Evolutionary conservation across 108 stramenopile genomes (phyloP), one percentile per base, ranked within the genome.

Genomic region (Pseudonitzschia multistriata): DNA sequence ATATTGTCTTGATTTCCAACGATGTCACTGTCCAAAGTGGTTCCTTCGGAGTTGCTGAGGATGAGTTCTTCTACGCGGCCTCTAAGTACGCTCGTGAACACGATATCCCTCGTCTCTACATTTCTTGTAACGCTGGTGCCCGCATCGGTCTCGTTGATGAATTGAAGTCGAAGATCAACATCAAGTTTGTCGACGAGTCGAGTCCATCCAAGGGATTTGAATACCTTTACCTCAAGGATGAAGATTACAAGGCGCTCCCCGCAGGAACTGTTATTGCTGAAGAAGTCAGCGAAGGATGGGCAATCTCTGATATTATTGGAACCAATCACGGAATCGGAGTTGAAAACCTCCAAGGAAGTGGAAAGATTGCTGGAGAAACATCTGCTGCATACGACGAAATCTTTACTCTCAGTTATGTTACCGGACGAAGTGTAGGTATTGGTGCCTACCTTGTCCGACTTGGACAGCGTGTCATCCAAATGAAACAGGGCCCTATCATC

Each of bases 1-100:
- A 97, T 47, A 87, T 98, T 76, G 96, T 98, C 56, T 76, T 98
- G 59, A 95, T 97, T 74, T 83, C 97, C 48, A 98, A 98, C 69
- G 98, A 98, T 79, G 96, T 98, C n/a, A 98, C 98, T 69, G 93
- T 96, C 29, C 93, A 97, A 78, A 91, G 92, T 79, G 98, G 98
- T 66, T 97, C 96, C 45, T 98, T 98, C 74, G 98, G 97, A 37
- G 96, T 97, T 59, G 86, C 85, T 3, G 97, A 98, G 78, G 97
- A 97, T 74, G 95, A 97, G 53, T 79, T 96, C 71, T 98, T 93
- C 85, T 90, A 70, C 83, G 90, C 89, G 71, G 96, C 94, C 17
- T 94, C 94, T 17, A 77, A 85, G 57, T 97, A 91, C 66, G 98
- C 98, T 19, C 91, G 97, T 49, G 86, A 88, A 55, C 72, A 84